Percentiles rank a stretch among this genome's conserved stretches.
These are phyloP conservation scores for Boletus sensibilis DNA, from an alignment of 768 basidiomycete genomes.

Conservation along the genomic window DNA sequence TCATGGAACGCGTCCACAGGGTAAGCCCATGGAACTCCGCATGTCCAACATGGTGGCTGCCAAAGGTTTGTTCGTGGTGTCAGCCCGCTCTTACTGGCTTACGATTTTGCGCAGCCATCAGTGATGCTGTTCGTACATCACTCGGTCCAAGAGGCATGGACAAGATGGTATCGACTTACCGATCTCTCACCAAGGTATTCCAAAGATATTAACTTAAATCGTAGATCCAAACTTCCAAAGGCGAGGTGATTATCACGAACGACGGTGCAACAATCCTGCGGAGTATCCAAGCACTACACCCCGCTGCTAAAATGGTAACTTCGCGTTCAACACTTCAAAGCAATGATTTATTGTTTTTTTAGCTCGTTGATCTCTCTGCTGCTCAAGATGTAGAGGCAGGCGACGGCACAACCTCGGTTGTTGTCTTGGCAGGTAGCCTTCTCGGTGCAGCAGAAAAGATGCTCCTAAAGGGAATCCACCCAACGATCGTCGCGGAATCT, in stretches of 20 bases:
- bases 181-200: conserved; percentile 12
- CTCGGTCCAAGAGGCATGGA: conserved; percentile 98
- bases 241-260: conserved; percentile 97
- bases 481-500: conserved; percentile 93
- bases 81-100: not conserved
- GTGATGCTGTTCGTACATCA: conserved; percentile 95
- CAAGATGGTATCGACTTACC: conserved; percentile 76
- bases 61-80: conserved; percentile 59
- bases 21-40: conserved; percentile 97
- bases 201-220: conserved; percentile 11
- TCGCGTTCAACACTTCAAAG: not conserved
- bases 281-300: conserved; percentile 93
- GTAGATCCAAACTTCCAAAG: conserved; percentile 94
- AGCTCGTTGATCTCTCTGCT: conserved; percentile 96
- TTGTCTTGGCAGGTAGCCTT: conserved; percentile 91
- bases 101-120: conserved; percentile 64
- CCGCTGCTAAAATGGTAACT: conserved; percentile 93
- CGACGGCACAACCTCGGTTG: conserved; percentile 97
- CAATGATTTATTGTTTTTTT: conserved; percentile 8
- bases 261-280: conserved; percentile 98
- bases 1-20: conserved; percentile 49
- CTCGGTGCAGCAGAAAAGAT: conserved; percentile 96
- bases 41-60: conserved; percentile 97
- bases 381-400: conserved; percentile 99
- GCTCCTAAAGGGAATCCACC: conserved; percentile 95